These are phyloP conservation scores for Arthrobotrys megalospora DNA, from an alignment of 2,329 filamentous ascomycete species.

Conservation along the genomic window DNA sequence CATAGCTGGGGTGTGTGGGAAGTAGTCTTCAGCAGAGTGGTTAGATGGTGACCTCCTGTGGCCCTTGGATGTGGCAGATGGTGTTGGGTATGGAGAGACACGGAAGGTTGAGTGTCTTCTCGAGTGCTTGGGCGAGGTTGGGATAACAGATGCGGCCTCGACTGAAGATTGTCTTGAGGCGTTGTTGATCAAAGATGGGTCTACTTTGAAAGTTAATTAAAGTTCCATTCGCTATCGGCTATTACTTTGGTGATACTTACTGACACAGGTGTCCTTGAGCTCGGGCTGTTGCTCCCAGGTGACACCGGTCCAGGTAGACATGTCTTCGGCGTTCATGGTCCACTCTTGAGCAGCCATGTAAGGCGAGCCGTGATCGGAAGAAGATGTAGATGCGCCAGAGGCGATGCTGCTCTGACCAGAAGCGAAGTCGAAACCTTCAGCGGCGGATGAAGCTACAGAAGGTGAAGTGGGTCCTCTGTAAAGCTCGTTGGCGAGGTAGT, in stretches of 20 bases:
- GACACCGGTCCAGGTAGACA: constrained; percentile 44
- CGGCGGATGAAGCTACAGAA: constrained; percentile 54
- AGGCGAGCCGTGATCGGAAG: constrained; percentile 60
- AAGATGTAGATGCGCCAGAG: constrained; percentile 56
- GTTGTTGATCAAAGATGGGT: constrained; percentile 59
- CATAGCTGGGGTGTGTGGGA: constrained; percentile 56
- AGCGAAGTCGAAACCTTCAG: constrained; percentile 58
- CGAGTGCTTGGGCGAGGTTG: constrained; percentile 60
- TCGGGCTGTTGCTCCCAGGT: constrained; percentile 59
- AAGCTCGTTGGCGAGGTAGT: constrained; percentile 55
- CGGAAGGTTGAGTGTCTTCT: constrained; percentile 56
- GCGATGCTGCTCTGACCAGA: constrained; percentile 59
- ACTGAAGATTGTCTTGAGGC: constrained; percentile 56
- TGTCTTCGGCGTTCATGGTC: constrained; percentile 54
- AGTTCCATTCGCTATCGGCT: background rate
- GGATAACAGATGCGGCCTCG: constrained; percentile 33
- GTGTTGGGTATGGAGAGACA: constrained; percentile 54
- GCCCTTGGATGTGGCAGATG: constrained; percentile 51
- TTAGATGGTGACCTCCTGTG: constrained; percentile 56
- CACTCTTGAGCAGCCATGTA: constrained; percentile 56
- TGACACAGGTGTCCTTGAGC: constrained; percentile 59
- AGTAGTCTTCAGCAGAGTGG: constrained; percentile 50
- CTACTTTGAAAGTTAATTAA: constrained; percentile 51
- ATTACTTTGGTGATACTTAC: constrained; percentile 33
- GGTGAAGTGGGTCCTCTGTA: constrained; percentile 58